Base-by-base conservation (phyloP, 1,284 basidiomycete species). In the Ustilago shanxiensis region DNA sequence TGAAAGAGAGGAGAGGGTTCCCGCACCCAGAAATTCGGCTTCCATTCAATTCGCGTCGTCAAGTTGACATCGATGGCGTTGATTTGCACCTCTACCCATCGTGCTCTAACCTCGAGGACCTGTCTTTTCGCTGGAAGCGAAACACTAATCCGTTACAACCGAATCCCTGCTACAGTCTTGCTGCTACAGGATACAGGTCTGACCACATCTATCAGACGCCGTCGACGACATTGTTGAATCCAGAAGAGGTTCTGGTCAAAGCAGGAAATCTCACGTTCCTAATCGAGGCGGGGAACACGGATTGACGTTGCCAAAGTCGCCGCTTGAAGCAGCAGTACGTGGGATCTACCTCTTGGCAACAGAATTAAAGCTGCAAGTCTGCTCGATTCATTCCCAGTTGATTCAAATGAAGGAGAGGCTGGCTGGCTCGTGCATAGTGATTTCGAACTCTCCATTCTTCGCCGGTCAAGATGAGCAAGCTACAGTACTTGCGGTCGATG, bases 11-110 rank as follows among this genome's bases (percentile, higher is more conserved):
- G n/a, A n/a, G n/a, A 14, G 13, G 37, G n/a, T 11, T 44, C 10
- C 7, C 28, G 47, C 47, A 49, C 47, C 24, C 47, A 26, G 47
- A 49, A 49, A 26, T 49, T 49, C 13, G 47, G 45, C 7, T n/a
- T n/a, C n/a, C n/a, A n/a, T 14, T 9, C 44, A 26, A 47, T 24
- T 26, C 47, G 47, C 47, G 47, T 49, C 47, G 47, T 26, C 47
- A 49, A 49, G 47, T 49, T 44, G 41, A 44, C 41, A 49, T 49
- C 47, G 47, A 49, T 49, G 47, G 47, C 41, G 18, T n/a, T 14
- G 35, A 14, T 37, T 37, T 37, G 5, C 9, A 37, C 35, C 44
- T 45, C 2, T 49, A 14, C 16, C 47, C 47, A 49, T 49, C 47
- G 47, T n/a, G n/a, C 47, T 26, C 3, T n/a, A 20, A 6, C 31